These are phyloP conservation scores for Cercophora scortea DNA, from an alignment of 495 filamentous ascomycete species.

Conservation along the genomic window DNA sequence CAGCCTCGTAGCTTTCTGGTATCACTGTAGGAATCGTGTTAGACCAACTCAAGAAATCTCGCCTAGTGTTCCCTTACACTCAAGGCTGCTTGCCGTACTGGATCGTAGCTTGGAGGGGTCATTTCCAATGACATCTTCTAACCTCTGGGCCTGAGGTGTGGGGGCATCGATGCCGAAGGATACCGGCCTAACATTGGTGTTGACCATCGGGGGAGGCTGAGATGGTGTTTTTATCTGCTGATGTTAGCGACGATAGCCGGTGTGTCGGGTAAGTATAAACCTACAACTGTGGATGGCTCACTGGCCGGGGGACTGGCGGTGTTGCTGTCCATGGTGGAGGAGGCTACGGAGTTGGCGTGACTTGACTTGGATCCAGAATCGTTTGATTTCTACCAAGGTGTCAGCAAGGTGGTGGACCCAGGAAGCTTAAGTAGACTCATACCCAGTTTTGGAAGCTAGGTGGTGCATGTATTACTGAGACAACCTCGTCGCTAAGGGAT, in stretches of 20 bases:
- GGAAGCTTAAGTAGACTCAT: constrained; percentile 6
- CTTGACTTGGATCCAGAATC: constrained; percentile 18
- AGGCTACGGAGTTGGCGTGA: constrained; percentile 13
- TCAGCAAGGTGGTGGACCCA: not conserved
- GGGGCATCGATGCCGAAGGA: constrained; percentile 57
- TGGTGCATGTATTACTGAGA: constrained; percentile 84
- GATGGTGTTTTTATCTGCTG: constrained; percentile 18
- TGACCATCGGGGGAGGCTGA: constrained; percentile 55
- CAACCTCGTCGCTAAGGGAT: constrained; percentile 60
- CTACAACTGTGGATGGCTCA: constrained; percentile 24
- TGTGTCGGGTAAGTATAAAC: constrained; percentile 2
- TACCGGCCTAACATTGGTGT: constrained; percentile 59
- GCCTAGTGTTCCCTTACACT: constrained; percentile 46
- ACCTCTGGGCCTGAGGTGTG: constrained; percentile 76
- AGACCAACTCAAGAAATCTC: not conserved
- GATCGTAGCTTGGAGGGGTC: constrained; percentile 37
- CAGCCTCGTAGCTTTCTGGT: constrained; percentile 37
- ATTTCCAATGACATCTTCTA: constrained; percentile 49
- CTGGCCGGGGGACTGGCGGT: constrained; percentile 23
- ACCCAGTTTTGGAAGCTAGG: constrained; percentile 73
- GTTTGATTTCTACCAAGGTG: constrained; percentile 24
- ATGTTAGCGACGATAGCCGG: constrained; percentile 6
- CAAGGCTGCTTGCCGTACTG: constrained; percentile 56
- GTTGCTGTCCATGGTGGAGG: constrained; percentile 16
- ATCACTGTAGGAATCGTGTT: constrained; percentile 29